Evolutionary conservation across 805 yeast genomes (phyloP).

Genomic region (Barnettozyma wickerhamii): DNA sequence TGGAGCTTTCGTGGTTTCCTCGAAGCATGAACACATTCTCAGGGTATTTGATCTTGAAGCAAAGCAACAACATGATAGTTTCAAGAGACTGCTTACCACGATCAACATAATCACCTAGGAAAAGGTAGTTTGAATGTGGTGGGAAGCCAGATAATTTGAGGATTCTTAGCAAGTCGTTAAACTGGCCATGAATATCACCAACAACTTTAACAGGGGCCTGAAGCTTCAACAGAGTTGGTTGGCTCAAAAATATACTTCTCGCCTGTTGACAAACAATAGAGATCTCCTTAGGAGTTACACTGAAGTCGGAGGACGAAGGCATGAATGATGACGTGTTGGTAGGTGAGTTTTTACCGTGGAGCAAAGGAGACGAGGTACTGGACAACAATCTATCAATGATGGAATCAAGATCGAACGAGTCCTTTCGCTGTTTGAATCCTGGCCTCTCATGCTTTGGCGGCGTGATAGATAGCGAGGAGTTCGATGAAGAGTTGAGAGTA

Average conservation of each 20-base stretch:
- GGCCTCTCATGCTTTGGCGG: slow-evolving; percentile 18
- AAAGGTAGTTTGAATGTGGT: slow-evolving; percentile 86
- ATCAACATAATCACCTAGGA: slow-evolving; percentile 96
- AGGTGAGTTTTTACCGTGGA: slow-evolving; percentile 15
- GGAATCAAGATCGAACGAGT: slow-evolving; percentile 49
- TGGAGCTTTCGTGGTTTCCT: slow-evolving; percentile 98
- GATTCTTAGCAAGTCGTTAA: slow-evolving; percentile 82
- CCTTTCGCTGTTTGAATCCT: slow-evolving; percentile 13
- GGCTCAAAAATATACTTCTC: slow-evolving; percentile 81
- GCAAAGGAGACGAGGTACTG: slow-evolving; percentile 11
- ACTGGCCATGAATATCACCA: slow-evolving; percentile 97
- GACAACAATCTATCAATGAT: slow-evolving; percentile 57
- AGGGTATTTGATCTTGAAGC: slow-evolving; percentile 95
- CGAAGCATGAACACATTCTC: slow-evolving; percentile 90
- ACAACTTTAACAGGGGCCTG: slow-evolving; percentile 76
- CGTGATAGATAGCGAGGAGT: slow-evolving; percentile 21
- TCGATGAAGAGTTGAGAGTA: slow-evolving; percentile 19
- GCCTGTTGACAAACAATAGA: slow-evolving; percentile 80
- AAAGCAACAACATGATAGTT: slow-evolving; percentile 78
- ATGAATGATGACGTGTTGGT: slow-evolving; percentile 2
- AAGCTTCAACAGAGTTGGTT: slow-evolving; percentile 84
- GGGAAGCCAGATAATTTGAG: slow-evolving; percentile 97
- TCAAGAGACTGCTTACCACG: slow-evolving; percentile 95
- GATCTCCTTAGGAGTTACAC: slow-evolving; percentile 49
- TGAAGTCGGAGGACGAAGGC: slow-evolving; percentile 17